Evolutionary conservation across 192 early-diverging fungal species (phyloP).

Genomic region (Coemansia sp.): DNA sequence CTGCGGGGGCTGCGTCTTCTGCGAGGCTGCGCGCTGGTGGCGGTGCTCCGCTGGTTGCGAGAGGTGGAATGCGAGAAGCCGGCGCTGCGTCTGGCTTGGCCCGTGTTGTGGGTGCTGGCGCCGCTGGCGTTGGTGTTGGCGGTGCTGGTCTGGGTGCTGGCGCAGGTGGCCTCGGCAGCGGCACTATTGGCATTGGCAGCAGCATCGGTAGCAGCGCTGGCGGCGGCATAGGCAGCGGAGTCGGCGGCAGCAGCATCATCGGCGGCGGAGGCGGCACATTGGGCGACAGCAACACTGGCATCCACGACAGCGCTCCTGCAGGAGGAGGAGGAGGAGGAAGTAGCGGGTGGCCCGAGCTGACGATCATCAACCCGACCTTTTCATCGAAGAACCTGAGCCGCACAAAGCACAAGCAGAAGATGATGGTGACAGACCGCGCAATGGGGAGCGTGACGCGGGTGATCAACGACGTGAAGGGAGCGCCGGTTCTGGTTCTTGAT

Average conservation of each 20-base stretch:
- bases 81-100: constrained; percentile 1
- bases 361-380: constrained; percentile 37
- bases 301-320: constrained; percentile 21
- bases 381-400: constrained; percentile 36
- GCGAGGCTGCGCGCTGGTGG: constrained; percentile 6
- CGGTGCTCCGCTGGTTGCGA: background rate
- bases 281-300: constrained; percentile 32
- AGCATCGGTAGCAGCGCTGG: background rate
- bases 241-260: background rate
- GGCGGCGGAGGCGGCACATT: constrained; percentile 6
- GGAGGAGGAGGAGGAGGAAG: constrained; percentile 26
- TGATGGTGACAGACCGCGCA: constrained; percentile 52
- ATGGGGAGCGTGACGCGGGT: constrained; percentile 58
- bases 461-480: constrained; percentile 55
- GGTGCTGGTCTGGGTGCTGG: background rate
- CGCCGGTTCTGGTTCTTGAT: constrained; percentile 68
- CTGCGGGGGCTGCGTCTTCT: background rate
- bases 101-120: constrained; percentile 16
- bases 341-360: constrained; percentile 35
- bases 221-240: background rate
- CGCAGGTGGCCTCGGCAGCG: background rate
- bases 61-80: constrained; percentile 3
- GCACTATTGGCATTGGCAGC: background rate
- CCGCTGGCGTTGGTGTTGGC: background rate
- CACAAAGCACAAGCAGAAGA: constrained; percentile 34